Evolutionary conservation across 441 rosid genomes (phyloP), one percentile per base, ranked within the genome.

Genomic region (Geranium incanum): DNA sequence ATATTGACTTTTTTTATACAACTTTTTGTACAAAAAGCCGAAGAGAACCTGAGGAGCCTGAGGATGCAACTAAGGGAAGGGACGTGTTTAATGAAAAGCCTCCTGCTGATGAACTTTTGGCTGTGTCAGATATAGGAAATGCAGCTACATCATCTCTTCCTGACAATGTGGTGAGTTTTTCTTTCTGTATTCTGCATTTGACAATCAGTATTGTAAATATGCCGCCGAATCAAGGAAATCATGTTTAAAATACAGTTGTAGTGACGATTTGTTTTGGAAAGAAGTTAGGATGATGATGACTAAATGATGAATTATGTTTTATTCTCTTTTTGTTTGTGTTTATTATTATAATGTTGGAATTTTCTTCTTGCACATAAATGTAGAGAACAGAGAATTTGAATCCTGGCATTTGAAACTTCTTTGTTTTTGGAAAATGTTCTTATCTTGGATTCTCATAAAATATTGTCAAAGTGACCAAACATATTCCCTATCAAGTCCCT

Each of bases 41-140:
- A 78, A 87, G 99, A 87, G 99, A 92, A 81, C 98, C 98, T 3
- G 98, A 89, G 82, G 99, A 95, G 77, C 93, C 98, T 71, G 99
- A 92, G 77, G 99, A 95, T 80, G 87, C 95, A 70, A 90, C 88
- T 60, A 93, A 95, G 80, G 97, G 99, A 62, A 92, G 99, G 70
- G 97, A 92, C 57, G 95, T 92, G 72, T 90, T 95, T 72, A 92
- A 95, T 75, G 99, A 95, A 81, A 95, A 95, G 84, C 99, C 99
- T 64, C 92, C 97, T 13, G 81, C 97, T 19, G 97, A 95, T 84
- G 99, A 95, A 83, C 97, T 95, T 80, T 74, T 95, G 89, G 80
- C 98, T 71, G 98, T 78, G 45, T 95, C 99, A 45, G 99, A 95
- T 74, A 82, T 90, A 78, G 99, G 97, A 79, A 92, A 92, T 78